phyloP scores from a whole-genome alignment of 768 basidiomycete species.

The Amanita rimosa region DNA sequence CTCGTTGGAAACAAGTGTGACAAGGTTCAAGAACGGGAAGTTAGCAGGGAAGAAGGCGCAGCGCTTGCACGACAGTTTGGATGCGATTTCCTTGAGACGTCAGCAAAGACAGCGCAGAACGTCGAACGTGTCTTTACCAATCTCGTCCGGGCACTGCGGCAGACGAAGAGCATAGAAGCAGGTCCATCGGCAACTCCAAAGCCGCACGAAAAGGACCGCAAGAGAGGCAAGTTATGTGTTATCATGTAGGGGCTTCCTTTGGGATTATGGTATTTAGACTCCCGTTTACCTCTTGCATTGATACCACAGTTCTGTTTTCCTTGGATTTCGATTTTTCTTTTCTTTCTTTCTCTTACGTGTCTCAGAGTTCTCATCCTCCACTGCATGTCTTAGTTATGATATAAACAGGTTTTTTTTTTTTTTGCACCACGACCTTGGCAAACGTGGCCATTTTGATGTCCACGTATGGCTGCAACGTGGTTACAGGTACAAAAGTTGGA shows the following conservation, averaged over 20 bases:
- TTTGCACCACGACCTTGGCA: background rate
- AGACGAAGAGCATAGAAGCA: constrained; percentile 48
- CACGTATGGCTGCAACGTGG: background rate
- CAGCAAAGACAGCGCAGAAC: constrained; percentile 91
- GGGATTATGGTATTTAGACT: constrained; percentile 61
- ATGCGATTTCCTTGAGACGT: constrained; percentile 93
- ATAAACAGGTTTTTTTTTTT: constrained; percentile 5
- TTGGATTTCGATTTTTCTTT: constrained; percentile 11
- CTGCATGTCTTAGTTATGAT: constrained; percentile 15
- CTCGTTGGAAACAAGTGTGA: constrained; percentile 96
- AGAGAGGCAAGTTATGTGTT: constrained; percentile 44
- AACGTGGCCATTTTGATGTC: background rate
- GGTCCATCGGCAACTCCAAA: constrained; percentile 28
- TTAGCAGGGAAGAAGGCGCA: constrained; percentile 81
- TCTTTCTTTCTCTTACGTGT: constrained; percentile 10
- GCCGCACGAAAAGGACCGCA: constrained; percentile 17
- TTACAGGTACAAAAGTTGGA: too few relatives aligned
- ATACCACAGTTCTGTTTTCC: constrained; percentile 52
- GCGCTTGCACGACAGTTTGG: constrained; percentile 74
- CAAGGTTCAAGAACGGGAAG: constrained; percentile 84
- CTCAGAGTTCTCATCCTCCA: constrained; percentile 13
- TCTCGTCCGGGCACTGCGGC: constrained; percentile 75
- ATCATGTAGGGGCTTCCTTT: constrained; percentile 67
- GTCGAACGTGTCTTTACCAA: constrained; percentile 86
- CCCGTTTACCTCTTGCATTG: constrained; percentile 70